phyloP scores from a whole-genome alignment of 495 filamentous ascomycete species.

The Recurvomyces mirabilis region DNA sequence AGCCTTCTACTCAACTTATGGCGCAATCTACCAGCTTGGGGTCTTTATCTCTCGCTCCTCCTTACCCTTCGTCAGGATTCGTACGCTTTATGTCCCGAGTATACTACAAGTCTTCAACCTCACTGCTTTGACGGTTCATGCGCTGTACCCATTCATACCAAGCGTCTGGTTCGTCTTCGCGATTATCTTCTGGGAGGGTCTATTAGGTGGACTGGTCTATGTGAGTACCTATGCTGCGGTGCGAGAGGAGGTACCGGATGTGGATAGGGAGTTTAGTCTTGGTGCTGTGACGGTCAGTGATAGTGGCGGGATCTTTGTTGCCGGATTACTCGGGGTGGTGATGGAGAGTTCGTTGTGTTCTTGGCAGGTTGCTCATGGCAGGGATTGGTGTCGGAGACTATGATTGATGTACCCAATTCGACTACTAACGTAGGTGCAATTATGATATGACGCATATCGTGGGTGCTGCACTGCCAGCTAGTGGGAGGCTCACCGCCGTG shows the following conservation, averaged over 20 bases:
- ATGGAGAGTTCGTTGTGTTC: slow-evolving; percentile 73
- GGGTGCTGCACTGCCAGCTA: too few relatives aligned
- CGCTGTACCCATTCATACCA: slow-evolving; percentile 67
- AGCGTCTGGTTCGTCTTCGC: slow-evolving; percentile 71
- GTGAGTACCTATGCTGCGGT: slow-evolving; percentile 94
- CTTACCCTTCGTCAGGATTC: slow-evolving; percentile 72
- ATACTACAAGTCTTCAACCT: slow-evolving; percentile 78
- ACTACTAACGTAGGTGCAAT: too few relatives aligned
- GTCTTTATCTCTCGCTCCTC: slow-evolving; percentile 91
- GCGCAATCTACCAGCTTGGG: slow-evolving; percentile 82
- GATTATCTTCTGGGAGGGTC: slow-evolving; percentile 89
- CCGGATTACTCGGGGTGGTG: slow-evolving; percentile 73
- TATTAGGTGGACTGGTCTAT: slow-evolving; percentile 83
- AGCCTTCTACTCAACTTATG: slow-evolving; percentile 87
- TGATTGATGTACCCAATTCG: too few relatives aligned
- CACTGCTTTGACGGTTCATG: slow-evolving; percentile 57
- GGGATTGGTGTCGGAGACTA: slow-evolving; percentile 55
- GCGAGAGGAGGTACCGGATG: slow-evolving; percentile 58
- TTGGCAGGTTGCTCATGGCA: slow-evolving; percentile 67
- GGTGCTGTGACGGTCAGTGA: slow-evolving; percentile 87
- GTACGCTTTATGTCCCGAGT: slow-evolving; percentile 68
- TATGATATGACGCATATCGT: too few relatives aligned
- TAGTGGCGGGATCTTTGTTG: slow-evolving; percentile 79
- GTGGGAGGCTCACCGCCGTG: too few relatives aligned
- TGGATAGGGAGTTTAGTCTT: slow-evolving; percentile 82